Base-by-base conservation (phyloP, 495 filamentous ascomycete species). In the Penicillium ucsense region DNA sequence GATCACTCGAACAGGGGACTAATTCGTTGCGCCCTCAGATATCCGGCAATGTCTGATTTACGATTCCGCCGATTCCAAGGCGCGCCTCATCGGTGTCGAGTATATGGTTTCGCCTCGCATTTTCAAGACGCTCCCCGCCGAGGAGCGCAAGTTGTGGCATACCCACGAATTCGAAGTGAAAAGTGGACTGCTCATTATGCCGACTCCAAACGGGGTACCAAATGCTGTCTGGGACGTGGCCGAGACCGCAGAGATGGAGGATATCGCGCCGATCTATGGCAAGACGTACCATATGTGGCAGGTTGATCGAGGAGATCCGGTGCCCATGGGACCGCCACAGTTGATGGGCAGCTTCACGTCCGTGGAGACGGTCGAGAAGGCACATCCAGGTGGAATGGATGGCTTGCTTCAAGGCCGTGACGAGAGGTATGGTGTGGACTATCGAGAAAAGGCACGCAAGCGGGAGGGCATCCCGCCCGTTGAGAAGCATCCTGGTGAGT, bases 271-370 rank as follows among this genome's bases (percentile, higher is more conserved):
- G 9, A 54, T 91, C 5, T 94, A 94, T 51, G 89, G 88, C n/a
- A 94, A 94, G 64, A 80, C 83, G n/a, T 95, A 83, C 66, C 89
- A 89, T 58, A 68, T 92, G 43, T 95, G 89, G 89, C 87, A 94
- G 74, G 76, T 83, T 30, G 87, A 94, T 60, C 69, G 79, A n/a
- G 88, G 90, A 5, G 78, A 92, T 57, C 60, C 76, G 52, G 53
- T 95, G 53, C 86, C 88, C 20, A 57, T 92, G 46, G 88, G 88
- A 0, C 67, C 70, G 63, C 86, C 88, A 49, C 65, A 84, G 68
- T 66, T 94, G 51, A 91, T 92, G 88, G 80, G 74, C 36, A 89
- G 84, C 59, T 84, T 83, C 57, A 82, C 77, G 8, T 63, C 67
- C 4, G 65, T 74, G 34, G 76, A 72, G 8, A 80, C 80, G 59